A percentile compares a stretch with the other conserved stretches of the same genome.
These are phyloP conservation scores for Yamadazyma spencermartinsiae DNA, from an alignment of 1,139 yeast species.

Conservation along the genomic window DNA sequence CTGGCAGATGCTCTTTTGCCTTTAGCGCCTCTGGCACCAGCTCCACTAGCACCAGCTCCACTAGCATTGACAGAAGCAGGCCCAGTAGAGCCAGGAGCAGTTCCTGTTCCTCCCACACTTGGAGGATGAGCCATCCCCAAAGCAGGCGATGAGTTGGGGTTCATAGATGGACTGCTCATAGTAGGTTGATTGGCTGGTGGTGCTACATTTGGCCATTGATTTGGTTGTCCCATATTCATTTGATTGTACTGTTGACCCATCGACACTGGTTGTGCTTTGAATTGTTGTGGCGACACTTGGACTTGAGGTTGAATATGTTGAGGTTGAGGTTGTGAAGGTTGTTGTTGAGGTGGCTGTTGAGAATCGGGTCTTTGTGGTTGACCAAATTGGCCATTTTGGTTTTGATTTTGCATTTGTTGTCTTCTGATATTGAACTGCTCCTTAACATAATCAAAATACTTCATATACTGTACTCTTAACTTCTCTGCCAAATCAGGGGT, in stretches of 20 bases:
- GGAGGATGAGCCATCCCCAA: conserved; percentile 9
- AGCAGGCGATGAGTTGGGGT: conserved; percentile 14
- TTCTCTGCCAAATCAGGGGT: conserved; percentile 69
- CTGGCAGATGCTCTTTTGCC: conserved; percentile 21
- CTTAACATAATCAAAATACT: conserved; percentile 72
- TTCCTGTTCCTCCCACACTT: background rate
- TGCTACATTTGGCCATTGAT: conserved; percentile 23
- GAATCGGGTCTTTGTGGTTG: conserved; percentile 12
- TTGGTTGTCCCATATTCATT: conserved; percentile 19
- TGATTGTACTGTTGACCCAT: conserved; percentile 7
- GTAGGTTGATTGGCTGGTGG: conserved; percentile 15
- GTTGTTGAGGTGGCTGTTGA: conserved; percentile 13
- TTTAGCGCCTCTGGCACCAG: conserved; percentile 15
- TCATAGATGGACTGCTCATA: conserved; percentile 14
- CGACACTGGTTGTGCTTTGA: conserved; percentile 6
- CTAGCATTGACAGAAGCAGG: background rate
- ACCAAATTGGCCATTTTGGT: conserved; percentile 9
- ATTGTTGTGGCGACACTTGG: conserved; percentile 12
- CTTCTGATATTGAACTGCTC: conserved; percentile 41
- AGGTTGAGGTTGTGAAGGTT: conserved; percentile 12
- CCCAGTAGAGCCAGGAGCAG: background rate
- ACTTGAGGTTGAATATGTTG: conserved; percentile 9
- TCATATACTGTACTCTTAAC: conserved; percentile 68
- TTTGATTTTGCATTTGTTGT: conserved; percentile 30
- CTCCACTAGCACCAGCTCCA: conserved; percentile 5